Evolutionary conservation across 2,329 filamentous ascomycete species (phyloP).

Genomic region (Aureobasidium leucospermi): DNA sequence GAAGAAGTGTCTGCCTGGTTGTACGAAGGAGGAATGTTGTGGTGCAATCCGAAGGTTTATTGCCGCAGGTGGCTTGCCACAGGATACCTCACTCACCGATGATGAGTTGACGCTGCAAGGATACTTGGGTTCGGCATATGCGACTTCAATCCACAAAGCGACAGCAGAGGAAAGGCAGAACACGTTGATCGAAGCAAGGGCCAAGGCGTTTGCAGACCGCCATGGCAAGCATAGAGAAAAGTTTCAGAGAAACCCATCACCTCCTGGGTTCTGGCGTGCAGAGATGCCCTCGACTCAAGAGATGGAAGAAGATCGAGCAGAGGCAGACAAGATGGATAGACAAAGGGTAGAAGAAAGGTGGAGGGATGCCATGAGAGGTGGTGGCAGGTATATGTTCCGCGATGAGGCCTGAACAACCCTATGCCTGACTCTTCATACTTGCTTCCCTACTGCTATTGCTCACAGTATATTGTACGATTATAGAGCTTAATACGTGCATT

Average conservation of each 20-base stretch:
- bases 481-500: too few species aligned
- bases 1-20: constrained; percentile 65
- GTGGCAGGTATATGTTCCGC: constrained; percentile 71
- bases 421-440: neutral
- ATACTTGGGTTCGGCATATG: constrained; percentile 42
- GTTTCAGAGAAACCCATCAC: constrained; percentile 63
- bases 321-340: constrained; percentile 57
- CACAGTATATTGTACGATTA: too few species aligned
- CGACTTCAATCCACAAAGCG: neutral
- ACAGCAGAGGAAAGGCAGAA: constrained; percentile 51
- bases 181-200: constrained; percentile 68
- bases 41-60: constrained; percentile 38
- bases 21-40: constrained; percentile 69
- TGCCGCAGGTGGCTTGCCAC: constrained; percentile 6
- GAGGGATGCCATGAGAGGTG: constrained; percentile 70
- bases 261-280: constrained; percentile 83
- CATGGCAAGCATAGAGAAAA: constrained; percentile 71
- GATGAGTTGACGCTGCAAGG: constrained; percentile 41
- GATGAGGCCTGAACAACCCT: constrained; percentile 51
- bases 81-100: constrained; percentile 19
- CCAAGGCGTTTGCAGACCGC: constrained; percentile 63
- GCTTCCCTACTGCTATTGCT: neutral
- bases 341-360: constrained; percentile 65
- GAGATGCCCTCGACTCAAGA: constrained; percentile 91
- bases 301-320: constrained; percentile 54